Percentiles rank a stretch among this genome's conserved stretches.
These are phyloP conservation scores for Gnaphalium uliginosum DNA, from an alignment of 129 eudicot species.

Conservation along the genomic window DNA sequence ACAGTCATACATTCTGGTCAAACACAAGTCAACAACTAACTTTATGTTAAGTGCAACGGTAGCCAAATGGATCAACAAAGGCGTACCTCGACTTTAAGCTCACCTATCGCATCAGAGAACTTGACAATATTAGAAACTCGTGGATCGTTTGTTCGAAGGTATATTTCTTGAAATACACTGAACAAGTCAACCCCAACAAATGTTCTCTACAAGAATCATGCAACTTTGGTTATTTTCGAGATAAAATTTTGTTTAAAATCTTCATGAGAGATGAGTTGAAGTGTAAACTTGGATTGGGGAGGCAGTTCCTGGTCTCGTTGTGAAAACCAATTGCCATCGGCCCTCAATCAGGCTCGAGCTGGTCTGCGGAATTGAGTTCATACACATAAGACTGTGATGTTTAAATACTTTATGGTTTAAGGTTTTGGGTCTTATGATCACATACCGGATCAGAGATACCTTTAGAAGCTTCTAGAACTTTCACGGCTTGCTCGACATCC, in stretches of 20 bases:
- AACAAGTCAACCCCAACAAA: constrained; percentile 96
- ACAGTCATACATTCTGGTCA: constrained; percentile 7
- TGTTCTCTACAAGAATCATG: constrained; percentile 63
- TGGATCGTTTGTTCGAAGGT: constrained; percentile 74
- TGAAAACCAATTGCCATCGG: constrained; percentile 88
- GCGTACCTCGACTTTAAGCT: constrained; percentile 96
- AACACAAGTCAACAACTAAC: not conserved
- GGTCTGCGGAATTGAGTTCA: constrained; percentile 57
- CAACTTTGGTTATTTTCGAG: constrained; percentile 11
- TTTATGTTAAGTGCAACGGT: not conserved
- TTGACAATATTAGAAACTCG: constrained; percentile 93
- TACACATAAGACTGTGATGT: not conserved
- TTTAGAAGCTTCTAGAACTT: constrained; percentile 58
- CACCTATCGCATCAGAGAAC: constrained; percentile 90
- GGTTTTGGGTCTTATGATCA: not conserved
- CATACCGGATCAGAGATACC: constrained; percentile 79
- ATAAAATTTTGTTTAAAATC: not conserved
- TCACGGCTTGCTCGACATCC: constrained; percentile 87
- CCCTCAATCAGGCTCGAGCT: constrained; percentile 91
- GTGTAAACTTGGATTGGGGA: constrained; percentile 86
- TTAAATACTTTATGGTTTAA: not conserved
- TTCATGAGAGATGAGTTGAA: not conserved
- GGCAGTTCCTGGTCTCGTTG: constrained; percentile 95
- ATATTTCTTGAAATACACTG: constrained; percentile 90
- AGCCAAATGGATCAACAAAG: not conserved